These are phyloP conservation scores for Taiozyma sp. DNA, from an alignment of 1,139 yeast species.

Conservation along the genomic window DNA sequence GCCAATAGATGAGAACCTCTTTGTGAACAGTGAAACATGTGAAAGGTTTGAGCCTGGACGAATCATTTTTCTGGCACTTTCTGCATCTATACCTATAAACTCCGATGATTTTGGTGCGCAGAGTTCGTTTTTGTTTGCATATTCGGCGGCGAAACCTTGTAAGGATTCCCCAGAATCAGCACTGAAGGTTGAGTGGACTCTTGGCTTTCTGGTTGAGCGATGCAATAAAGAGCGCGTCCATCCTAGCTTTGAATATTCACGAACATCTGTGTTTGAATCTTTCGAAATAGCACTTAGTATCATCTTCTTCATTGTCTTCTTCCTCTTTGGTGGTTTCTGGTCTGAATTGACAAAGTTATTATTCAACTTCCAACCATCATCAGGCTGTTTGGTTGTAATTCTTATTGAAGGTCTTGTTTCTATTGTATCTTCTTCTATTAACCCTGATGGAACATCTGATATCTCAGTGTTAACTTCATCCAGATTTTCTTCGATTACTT, in stretches of 20 bases:
- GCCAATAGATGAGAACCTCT: background rate
- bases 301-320: slow-evolving; percentile 7
- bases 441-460: too few species aligned
- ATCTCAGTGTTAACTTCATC: background rate
- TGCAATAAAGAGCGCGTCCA: slow-evolving; percentile 11
- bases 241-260: background rate
- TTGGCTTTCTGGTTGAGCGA: background rate
- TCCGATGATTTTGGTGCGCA: slow-evolving; percentile 1
- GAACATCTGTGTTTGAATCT: slow-evolving; percentile 1
- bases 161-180: slow-evolving; percentile 12
- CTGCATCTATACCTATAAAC: background rate
- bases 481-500: background rate
- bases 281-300: slow-evolving; percentile 7
- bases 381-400: background rate
- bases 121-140: slow-evolving; percentile 5
- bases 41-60: background rate
- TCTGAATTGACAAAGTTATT: slow-evolving; percentile 6
- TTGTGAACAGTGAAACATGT: background rate
- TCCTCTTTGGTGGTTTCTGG: background rate
- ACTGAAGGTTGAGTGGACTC: slow-evolving; percentile 1
- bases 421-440: background rate
- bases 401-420: background rate
- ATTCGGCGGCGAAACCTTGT: slow-evolving; percentile 10
- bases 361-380: slow-evolving; percentile 5
- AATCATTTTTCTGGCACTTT: background rate